These are phyloP conservation scores for Ganoderma leucocontextum DNA, from an alignment of 1,284 basidiomycete genomes.

Conservation along the genomic window DNA sequence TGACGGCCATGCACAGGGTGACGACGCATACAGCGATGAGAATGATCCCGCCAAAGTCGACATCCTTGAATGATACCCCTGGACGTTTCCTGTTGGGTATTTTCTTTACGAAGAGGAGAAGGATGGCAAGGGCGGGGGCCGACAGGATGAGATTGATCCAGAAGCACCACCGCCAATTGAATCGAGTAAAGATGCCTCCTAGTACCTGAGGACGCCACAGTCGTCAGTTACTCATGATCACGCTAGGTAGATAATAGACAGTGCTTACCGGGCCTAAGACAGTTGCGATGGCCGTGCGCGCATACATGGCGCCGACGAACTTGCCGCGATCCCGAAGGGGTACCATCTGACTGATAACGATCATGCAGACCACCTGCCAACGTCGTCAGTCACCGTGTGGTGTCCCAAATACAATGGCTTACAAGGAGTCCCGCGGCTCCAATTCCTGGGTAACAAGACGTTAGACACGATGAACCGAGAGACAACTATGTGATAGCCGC, in stretches of 20 bases:
- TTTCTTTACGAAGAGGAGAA: constrained; percentile 21
- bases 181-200: constrained; percentile 11
- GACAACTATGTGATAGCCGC: background rate
- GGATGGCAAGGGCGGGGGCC: constrained; percentile 17
- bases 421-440: constrained; percentile 25
- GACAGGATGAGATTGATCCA: constrained; percentile 24
- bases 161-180: constrained; percentile 29
- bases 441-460: constrained; percentile 12
- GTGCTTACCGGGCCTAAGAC: constrained; percentile 23
- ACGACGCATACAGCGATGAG: constrained; percentile 18
- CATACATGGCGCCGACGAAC: constrained; percentile 27
- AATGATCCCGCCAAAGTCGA: constrained; percentile 25
- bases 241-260: background rate
- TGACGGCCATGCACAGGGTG: constrained; percentile 13
- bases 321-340: constrained; percentile 25
- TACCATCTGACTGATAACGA: constrained; percentile 29
- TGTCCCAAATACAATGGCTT: background rate
- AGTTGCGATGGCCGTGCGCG: constrained; percentile 22
- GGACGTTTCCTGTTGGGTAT: constrained; percentile 24
- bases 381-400: background rate
- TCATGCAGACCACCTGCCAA: constrained; percentile 25
- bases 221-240: background rate
- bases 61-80: constrained; percentile 20
- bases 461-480: background rate
- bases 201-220: constrained; percentile 11